A percentile compares a stretch with the other conserved stretches of the same genome.
Evolutionary conservation across 2,329 filamentous ascomycete species (phyloP).

Genomic region (Aspergillus japonicus): DNA sequence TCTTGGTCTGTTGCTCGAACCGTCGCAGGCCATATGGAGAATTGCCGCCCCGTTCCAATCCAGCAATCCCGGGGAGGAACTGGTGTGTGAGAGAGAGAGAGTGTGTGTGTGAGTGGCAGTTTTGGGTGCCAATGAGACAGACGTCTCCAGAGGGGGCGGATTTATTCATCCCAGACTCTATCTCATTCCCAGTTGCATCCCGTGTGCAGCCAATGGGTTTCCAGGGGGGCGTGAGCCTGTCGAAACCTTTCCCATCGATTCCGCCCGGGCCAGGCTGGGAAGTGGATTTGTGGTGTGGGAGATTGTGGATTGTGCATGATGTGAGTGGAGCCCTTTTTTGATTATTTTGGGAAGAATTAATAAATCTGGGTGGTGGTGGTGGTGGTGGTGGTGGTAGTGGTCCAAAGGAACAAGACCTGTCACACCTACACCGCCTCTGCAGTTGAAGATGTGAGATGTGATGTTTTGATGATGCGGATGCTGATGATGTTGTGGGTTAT

Average conservation of each 20-base stretch:
- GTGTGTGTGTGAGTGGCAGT: neutral
- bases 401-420: conserved; percentile 11
- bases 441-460: neutral
- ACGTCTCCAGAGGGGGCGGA: conserved; percentile 1
- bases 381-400: too few species aligned
- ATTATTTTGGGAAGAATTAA: neutral
- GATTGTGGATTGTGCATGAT: neutral
- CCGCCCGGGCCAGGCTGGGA: conserved; percentile 8
- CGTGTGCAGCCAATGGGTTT: conserved; percentile 5
- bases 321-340: neutral
- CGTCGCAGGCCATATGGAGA: neutral
- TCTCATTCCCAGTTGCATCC: neutral
- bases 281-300: neutral
- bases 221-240: neutral
- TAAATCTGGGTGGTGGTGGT: neutral
- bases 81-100: neutral
- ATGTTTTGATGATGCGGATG: neutral
- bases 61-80: neutral
- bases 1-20: conserved; percentile 3
- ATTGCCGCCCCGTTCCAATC: conserved; percentile 3
- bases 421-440: conserved; percentile 21
- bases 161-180: conserved; percentile 4
- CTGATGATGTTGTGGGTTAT: too few species aligned
- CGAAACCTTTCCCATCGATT: neutral
- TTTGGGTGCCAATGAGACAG: conserved; percentile 1